Conservation (phyloP, 352 stramenopile genomes). For the Phytopythium mirpurense region DNA sequence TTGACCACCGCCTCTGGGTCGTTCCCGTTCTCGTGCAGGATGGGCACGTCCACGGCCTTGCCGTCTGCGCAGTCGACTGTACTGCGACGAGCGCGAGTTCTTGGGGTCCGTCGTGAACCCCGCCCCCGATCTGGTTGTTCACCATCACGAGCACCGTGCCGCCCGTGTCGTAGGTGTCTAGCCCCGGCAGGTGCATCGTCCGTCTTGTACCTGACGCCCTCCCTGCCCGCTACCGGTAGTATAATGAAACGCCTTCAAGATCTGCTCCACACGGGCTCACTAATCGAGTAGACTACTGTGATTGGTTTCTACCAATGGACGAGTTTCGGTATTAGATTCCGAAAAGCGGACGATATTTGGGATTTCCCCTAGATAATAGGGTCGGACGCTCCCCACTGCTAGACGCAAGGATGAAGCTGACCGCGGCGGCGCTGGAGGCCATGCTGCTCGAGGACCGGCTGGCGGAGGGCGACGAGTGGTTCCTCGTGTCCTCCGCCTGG, state of each 20-base stretch:
- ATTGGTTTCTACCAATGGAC: too few relatives aligned
- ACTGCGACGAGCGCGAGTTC: constrained; percentile 91
- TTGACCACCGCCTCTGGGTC: constrained; percentile 89
- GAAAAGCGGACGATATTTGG: too few relatives aligned
- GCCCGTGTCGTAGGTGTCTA: constrained; percentile 93
- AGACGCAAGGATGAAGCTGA: background rate
- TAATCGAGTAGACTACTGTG: too few relatives aligned
- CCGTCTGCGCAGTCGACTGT: constrained; percentile 97
- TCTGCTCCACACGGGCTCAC: too few relatives aligned
- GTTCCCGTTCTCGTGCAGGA: constrained; percentile 93
- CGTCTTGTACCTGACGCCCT: constrained; percentile 97
- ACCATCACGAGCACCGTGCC: constrained; percentile 98
- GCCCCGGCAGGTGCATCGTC: constrained; percentile 93
- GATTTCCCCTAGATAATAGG: too few relatives aligned
- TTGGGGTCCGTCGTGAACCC: constrained; percentile 97
- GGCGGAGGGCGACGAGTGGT: constrained; percentile 53
- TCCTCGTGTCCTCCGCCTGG: constrained; percentile 45
- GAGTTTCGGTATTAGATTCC: too few relatives aligned
- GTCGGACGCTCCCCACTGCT: too few relatives aligned
- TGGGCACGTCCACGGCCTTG: constrained; percentile 94
- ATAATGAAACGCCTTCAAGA: too few relatives aligned
- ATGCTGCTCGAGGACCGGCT: constrained; percentile 34
- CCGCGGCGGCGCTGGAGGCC: constrained; percentile 16
- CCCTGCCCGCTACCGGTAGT: too few relatives aligned
- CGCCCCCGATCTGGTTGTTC: constrained; percentile 97